Evolutionary conservation across 768 basidiomycete genomes (phyloP).

Genomic region (Strobilomyces dryophilus): DNA sequence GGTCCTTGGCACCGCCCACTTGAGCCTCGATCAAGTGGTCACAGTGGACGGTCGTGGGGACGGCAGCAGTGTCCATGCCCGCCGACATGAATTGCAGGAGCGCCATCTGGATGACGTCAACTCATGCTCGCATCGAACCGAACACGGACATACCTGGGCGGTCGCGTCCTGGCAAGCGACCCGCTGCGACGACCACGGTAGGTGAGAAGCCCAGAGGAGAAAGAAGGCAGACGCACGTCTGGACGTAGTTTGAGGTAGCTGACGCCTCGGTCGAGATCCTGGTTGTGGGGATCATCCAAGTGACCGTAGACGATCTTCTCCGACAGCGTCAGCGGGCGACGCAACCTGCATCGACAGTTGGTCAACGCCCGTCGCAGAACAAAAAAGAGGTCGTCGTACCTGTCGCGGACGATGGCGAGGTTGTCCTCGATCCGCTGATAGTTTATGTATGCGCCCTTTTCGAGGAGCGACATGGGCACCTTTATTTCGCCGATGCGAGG

Average conservation of each 20-base stretch:
- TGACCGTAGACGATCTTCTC: conserved; percentile 99
- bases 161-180: conserved; percentile 92
- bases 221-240: conserved; percentile 60
- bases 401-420: conserved; percentile 78
- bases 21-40: conserved; percentile 99
- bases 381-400: conserved; percentile 42
- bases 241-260: conserved; percentile 98
- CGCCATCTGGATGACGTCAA: conserved; percentile 75
- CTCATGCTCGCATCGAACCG: not conserved
- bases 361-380: too few relatives aligned
- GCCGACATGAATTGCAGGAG: conserved; percentile 99
- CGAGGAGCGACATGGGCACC: conserved; percentile 84
- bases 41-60: conserved; percentile 98
- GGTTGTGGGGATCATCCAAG: conserved; percentile 88
- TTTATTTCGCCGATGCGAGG: conserved; percentile 85
- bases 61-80: conserved; percentile 95
- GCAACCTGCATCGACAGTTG: conserved; percentile 53
- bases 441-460: conserved; percentile 83
- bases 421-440: conserved; percentile 98
- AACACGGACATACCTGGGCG: conserved; percentile 57
- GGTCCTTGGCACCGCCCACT: conserved; percentile 88
- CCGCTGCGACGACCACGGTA: conserved; percentile 42
- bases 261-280: conserved; percentile 86
- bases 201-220: not conserved
- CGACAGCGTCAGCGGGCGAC: conserved; percentile 87